Evolutionary conservation across 305 asterid species (phyloP).

Genomic region (Solanum aculeatissimum): DNA sequence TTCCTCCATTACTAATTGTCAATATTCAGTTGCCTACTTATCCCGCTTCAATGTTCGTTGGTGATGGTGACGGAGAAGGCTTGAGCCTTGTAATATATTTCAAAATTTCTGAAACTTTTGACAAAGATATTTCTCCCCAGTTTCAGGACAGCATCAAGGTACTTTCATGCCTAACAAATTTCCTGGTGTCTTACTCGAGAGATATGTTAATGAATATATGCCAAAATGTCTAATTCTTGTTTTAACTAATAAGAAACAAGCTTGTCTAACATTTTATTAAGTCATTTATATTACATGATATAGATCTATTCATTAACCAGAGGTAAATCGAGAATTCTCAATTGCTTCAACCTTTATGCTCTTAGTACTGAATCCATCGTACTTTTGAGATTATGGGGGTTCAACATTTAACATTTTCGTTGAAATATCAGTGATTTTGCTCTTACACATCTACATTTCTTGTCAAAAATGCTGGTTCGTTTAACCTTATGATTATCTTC

Average conservation of each 20-base stretch:
- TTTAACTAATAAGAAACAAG: background rate
- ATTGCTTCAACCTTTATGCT: background rate
- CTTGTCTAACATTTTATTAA: background rate
- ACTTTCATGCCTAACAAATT: background rate
- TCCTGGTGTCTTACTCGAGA: background rate
- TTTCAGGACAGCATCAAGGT: constrained; percentile 78
- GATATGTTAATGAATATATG: background rate
- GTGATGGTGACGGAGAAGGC: constrained; percentile 91
- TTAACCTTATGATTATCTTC: background rate
- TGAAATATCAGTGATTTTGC: background rate
- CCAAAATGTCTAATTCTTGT: background rate
- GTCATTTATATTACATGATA: background rate
- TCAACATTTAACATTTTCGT: background rate
- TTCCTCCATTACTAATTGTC: constrained; percentile 67
- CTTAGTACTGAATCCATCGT: background rate
- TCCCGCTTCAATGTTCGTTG: constrained; percentile 84
- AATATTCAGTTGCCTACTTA: constrained; percentile 95
- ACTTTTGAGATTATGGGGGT: background rate
- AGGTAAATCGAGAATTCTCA: background rate
- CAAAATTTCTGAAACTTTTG: constrained; percentile 54
- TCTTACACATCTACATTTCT: background rate
- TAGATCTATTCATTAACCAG: background rate
- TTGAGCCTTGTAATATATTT: constrained; percentile 80
- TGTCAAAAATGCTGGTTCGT: background rate
- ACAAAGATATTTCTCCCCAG: constrained; percentile 56